These are phyloP conservation scores for Aspergillus nanangensis DNA, from an alignment of 495 filamentous ascomycete species.

Conservation along the genomic window DNA sequence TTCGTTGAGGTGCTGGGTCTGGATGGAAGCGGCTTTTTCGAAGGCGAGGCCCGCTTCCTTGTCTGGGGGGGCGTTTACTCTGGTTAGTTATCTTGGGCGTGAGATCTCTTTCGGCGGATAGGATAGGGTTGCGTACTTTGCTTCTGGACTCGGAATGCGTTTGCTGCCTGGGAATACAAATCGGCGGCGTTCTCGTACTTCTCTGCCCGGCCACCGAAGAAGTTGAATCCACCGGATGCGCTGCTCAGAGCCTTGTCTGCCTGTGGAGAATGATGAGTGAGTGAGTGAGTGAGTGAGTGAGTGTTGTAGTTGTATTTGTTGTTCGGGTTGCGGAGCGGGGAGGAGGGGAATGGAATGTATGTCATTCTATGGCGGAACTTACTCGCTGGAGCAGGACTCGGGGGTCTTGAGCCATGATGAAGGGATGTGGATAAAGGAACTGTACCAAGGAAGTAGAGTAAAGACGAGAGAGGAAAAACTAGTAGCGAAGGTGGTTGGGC, in stretches of 20 bases:
- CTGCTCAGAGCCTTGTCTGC: conserved; percentile 71
- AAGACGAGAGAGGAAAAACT: conserved; percentile 1
- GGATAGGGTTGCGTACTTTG: conserved; percentile 45
- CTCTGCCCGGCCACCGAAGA: conserved; percentile 75
- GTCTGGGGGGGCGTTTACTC: too few species aligned
- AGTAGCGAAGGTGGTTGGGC: not conserved
- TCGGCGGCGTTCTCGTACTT: conserved; percentile 83
- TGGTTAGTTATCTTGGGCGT: too few species aligned
- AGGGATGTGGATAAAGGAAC: conserved; percentile 1
- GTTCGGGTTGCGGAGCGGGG: too few species aligned
- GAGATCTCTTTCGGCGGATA: not conserved
- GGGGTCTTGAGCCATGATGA: conserved; percentile 47
- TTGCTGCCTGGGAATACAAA: conserved; percentile 74
- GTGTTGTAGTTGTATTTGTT: too few species aligned
- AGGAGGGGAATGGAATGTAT: conserved; percentile 12
- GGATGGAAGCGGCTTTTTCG: conserved; percentile 72
- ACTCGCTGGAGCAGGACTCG: conserved; percentile 57
- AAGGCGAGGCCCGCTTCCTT: conserved; percentile 78
- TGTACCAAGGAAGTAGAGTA: not conserved
- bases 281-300: too few species aligned
- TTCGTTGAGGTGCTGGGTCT: conserved; percentile 73
- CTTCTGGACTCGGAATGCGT: conserved; percentile 73
- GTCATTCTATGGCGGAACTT: too few species aligned
- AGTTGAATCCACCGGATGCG: conserved; percentile 66
- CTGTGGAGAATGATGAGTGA: conserved; percentile 39